A percentile compares a stretch with the other conserved stretches of the same genome.
Evolutionary conservation across 768 basidiomycete species (phyloP).

Genomic region (Lactarius quietus): DNA sequence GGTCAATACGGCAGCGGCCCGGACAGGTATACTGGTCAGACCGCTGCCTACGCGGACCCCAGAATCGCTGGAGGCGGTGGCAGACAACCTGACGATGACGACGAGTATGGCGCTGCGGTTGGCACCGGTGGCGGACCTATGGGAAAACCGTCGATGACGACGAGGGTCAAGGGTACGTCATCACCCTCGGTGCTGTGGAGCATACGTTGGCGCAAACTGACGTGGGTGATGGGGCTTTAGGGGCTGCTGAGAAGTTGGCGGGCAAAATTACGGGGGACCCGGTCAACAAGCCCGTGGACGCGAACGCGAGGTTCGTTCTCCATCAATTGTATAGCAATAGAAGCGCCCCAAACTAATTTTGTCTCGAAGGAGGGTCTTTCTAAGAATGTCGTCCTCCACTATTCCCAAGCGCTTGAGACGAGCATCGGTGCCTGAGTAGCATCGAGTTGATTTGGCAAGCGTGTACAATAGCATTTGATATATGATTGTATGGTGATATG

Average conservation of each 20-base stretch:
- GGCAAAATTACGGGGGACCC: conserved; percentile 22
- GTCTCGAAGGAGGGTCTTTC: conserved; percentile 11
- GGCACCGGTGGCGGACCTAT: background rate
- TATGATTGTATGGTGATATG: background rate
- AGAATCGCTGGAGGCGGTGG: background rate
- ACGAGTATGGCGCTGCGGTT: background rate
- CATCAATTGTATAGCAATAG: background rate
- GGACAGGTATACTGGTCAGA: background rate
- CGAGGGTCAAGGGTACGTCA: conserved; percentile 22
- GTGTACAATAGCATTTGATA: background rate
- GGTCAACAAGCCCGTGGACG: conserved; percentile 15
- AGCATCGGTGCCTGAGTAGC: background rate
- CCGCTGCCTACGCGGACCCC: background rate
- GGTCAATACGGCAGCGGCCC: too few relatives aligned
- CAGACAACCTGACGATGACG: background rate
- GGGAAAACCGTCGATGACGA: conserved; percentile 1
- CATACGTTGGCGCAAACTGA: conserved; percentile 4
- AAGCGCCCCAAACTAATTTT: conserved; percentile 4
- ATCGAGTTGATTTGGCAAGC: background rate
- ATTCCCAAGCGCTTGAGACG: background rate
- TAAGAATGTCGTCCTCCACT: background rate
- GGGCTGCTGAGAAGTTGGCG: conserved; percentile 19
- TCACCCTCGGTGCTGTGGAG: background rate
- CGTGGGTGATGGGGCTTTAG: conserved; percentile 8
- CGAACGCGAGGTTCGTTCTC: conserved; percentile 21